A percentile compares a stretch with the other conserved stretches of the same genome.
phyloP scores from a whole-genome alignment of 371 early-diverging fungal species.

The Rhizopus sp. region DNA sequence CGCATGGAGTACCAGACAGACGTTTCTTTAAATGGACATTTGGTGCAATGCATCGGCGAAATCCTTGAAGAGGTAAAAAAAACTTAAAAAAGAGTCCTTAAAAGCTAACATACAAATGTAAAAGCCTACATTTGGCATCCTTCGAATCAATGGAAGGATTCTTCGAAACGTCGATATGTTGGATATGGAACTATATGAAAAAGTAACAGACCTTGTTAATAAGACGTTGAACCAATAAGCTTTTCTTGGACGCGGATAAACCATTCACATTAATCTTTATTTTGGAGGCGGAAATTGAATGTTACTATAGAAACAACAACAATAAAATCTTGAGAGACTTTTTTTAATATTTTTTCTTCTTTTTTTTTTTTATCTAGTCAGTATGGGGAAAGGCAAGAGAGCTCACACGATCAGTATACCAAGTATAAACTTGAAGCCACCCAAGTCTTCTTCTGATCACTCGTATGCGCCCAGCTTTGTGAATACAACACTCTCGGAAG shows the following conservation, averaged over 20 bases:
- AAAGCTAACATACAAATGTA: neutral
- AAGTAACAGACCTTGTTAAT: slow-evolving; percentile 13
- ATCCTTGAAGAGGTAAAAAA: slow-evolving; percentile 3
- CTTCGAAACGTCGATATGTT: slow-evolving; percentile 13
- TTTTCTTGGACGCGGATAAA: neutral
- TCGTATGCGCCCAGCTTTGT: slow-evolving; percentile 23
- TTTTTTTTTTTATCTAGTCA: slow-evolving; percentile 10
- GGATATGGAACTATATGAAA: slow-evolving; percentile 22
- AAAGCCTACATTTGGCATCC: slow-evolving; percentile 2
- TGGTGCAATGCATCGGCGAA: slow-evolving; percentile 25
- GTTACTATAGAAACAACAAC: neutral
- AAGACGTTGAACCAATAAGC: neutral
- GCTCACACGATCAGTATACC: slow-evolving; percentile 34
- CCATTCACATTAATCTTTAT: neutral
- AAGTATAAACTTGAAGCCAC: slow-evolving; percentile 28
- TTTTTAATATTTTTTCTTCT: slow-evolving; percentile 9
- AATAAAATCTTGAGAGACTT: neutral
- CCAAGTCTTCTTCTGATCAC: slow-evolving; percentile 28
- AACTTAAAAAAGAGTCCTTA: neutral
- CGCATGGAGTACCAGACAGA: neutral
- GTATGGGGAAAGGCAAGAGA: slow-evolving; percentile 40
- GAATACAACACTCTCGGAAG: slow-evolving; percentile 17
- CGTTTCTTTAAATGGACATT: slow-evolving; percentile 5
- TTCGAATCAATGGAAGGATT: slow-evolving; percentile 16
- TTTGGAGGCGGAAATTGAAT: neutral